Evolutionary conservation across 176 grass and related monocot genomes (phyloP).

Genomic region (Carex kokanica): DNA sequence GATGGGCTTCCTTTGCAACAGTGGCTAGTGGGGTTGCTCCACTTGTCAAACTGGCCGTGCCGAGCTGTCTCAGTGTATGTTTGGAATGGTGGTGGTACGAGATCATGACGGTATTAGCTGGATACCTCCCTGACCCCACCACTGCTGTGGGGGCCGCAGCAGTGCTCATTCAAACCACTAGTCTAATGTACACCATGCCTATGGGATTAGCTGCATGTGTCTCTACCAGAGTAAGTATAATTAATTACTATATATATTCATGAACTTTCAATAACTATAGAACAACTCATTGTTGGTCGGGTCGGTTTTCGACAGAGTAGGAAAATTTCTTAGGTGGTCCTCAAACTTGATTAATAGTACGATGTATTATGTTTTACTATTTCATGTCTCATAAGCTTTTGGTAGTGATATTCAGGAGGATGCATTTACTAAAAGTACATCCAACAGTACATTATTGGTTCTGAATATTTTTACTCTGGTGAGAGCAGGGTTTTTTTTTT

Average conservation of each 20-base stretch:
- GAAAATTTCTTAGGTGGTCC: not conserved
- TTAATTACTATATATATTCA: not conserved
- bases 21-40: conserved; percentile 45
- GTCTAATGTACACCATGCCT: conserved; percentile 97
- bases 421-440: not conserved
- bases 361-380: not conserved
- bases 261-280: not conserved
- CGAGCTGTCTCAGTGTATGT: conserved; percentile 89
- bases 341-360: not conserved
- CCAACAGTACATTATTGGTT: not conserved
- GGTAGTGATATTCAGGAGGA: not conserved
- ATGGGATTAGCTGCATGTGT: conserved; percentile 94
- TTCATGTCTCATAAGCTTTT: not conserved
- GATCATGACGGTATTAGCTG: conserved; percentile 92
- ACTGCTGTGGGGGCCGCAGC: conserved; percentile 80
- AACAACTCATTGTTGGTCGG: not conserved
- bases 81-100: conserved; percentile 99
- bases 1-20: conserved; percentile 40
- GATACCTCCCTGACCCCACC: conserved; percentile 71
- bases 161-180: conserved; percentile 95
- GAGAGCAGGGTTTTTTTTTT: not conserved
- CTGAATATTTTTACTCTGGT: not conserved
- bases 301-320: not conserved
- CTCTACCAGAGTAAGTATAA: conserved; percentile 63
- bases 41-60: conserved; percentile 69